Conservation (phyloP, 306 rosid genomes). For the Vachellia pachyceras region DNA sequence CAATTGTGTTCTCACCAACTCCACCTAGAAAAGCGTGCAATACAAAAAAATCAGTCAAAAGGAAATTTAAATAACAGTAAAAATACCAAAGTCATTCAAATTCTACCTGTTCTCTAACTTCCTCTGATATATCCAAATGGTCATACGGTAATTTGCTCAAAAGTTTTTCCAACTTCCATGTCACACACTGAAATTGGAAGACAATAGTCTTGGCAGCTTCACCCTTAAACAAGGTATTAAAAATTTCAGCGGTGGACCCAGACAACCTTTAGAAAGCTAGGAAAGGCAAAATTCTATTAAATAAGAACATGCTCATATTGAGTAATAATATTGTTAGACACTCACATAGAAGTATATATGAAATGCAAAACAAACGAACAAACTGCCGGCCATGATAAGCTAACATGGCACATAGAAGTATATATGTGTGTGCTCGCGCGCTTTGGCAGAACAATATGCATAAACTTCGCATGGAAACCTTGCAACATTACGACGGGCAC, state of each 20-base stretch:
- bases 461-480: neutral
- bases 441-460: neutral
- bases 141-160: constrained; percentile 68
- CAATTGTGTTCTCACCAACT: constrained; percentile 83
- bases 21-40: constrained; percentile 64
- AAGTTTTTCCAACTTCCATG: constrained; percentile 87
- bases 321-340: constrained; percentile 3
- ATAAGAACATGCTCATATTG: constrained; percentile 10
- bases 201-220: constrained; percentile 69
- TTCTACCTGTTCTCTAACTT: constrained; percentile 94
- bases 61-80: neutral
- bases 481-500: neutral
- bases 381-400: constrained; percentile 15
- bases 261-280: constrained; percentile 42
- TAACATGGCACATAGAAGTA: neutral
- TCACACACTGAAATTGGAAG: constrained; percentile 80
- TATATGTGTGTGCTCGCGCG: neutral
- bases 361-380: constrained; percentile 28
- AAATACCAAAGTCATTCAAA: constrained; percentile 28
- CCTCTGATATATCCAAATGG: constrained; percentile 77
- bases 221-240: constrained; percentile 72
- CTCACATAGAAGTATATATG: constrained; percentile 18
- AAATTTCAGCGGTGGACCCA: constrained; percentile 58
- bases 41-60: constrained; percentile 23
- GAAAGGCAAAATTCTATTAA: constrained; percentile 25